Conservation (phyloP, 2,329 filamentous ascomycete genomes). For the Leptographium flavum region DNA sequence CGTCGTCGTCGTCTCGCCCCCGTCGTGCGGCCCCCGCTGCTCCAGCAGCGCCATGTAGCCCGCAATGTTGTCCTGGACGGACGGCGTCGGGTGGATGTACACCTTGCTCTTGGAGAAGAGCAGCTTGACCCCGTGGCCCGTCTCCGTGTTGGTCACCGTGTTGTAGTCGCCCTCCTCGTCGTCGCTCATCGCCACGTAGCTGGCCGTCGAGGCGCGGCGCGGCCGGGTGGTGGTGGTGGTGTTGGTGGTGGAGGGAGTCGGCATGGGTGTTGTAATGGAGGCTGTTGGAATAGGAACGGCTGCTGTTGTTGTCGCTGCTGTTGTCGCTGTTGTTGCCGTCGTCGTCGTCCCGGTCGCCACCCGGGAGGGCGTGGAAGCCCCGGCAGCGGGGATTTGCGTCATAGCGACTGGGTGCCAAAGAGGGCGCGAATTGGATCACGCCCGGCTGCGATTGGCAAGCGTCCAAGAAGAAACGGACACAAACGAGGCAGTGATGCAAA, state of each 20-base stretch:
- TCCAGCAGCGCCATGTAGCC: conserved; percentile 89
- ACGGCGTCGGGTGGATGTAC: conserved; percentile 88
- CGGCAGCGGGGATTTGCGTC: background rate
- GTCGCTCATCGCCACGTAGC: conserved; percentile 92
- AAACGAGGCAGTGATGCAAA: background rate
- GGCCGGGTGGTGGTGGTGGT: conserved; percentile 8
- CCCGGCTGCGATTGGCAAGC: too few relatives aligned
- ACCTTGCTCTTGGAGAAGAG: conserved; percentile 96
- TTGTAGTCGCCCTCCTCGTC: conserved; percentile 93
- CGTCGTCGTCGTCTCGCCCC: conserved; percentile 26
- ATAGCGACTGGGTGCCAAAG: background rate
- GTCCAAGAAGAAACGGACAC: too few relatives aligned
- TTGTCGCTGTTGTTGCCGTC: background rate
- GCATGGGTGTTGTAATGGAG: background rate
- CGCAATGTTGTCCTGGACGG: conserved; percentile 86
- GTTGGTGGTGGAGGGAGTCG: background rate
- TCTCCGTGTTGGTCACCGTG: conserved; percentile 69
- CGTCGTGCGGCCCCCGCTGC: conserved; percentile 49
- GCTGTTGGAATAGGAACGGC: background rate
- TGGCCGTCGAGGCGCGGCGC: conserved; percentile 54
- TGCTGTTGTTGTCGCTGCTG: background rate
- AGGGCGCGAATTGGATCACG: background rate
- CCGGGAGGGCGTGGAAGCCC: background rate
- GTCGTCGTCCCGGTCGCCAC: too few relatives aligned
- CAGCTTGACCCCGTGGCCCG: conserved; percentile 76